These are phyloP conservation scores for Mycogone perniciosa DNA, from an alignment of 2,329 filamentous ascomycete species.

Conservation along the genomic window DNA sequence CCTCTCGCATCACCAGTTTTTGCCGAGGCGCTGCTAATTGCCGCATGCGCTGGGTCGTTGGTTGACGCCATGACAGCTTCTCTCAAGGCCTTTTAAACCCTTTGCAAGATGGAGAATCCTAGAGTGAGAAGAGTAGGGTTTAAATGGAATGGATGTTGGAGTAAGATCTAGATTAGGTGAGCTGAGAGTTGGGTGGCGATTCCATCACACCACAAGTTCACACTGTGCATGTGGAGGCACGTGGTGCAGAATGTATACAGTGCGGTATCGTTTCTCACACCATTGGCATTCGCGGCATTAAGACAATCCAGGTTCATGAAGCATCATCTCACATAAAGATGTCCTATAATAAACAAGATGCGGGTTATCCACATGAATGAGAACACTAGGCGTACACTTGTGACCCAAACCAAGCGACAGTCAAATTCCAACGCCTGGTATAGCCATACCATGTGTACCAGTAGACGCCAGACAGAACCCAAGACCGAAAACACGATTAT, in stretches of 20 bases:
- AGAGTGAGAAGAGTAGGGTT: background rate
- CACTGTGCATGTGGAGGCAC: background rate
- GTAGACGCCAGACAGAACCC: background rate
- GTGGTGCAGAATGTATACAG: background rate
- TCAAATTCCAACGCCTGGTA: slow-evolving; percentile 11
- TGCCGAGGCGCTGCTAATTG: slow-evolving; percentile 33
- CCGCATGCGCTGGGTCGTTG: slow-evolving; percentile 43
- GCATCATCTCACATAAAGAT: too few relatives aligned
- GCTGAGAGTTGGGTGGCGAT: background rate
- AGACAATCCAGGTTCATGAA: too few relatives aligned
- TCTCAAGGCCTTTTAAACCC: too few relatives aligned
- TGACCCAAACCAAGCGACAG: too few relatives aligned
- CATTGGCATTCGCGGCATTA: too few relatives aligned
- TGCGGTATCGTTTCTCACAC: too few relatives aligned
- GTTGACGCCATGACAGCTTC: slow-evolving; percentile 37
- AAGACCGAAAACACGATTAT: slow-evolving; percentile 1
- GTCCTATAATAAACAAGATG: too few relatives aligned
- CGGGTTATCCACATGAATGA: too few relatives aligned
- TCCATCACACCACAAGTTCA: background rate
- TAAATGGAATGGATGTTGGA: background rate
- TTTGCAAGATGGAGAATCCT: too few relatives aligned
- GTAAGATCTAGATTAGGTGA: background rate
- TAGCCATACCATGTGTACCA: background rate
- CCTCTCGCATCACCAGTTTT: slow-evolving; percentile 39
- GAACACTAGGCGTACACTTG: too few relatives aligned